A percentile compares a stretch with the other conserved stretches of the same genome.
Evolutionary conservation across 495 filamentous ascomycete genomes (phyloP).

Genomic region (Elasticomyces elasticus): DNA sequence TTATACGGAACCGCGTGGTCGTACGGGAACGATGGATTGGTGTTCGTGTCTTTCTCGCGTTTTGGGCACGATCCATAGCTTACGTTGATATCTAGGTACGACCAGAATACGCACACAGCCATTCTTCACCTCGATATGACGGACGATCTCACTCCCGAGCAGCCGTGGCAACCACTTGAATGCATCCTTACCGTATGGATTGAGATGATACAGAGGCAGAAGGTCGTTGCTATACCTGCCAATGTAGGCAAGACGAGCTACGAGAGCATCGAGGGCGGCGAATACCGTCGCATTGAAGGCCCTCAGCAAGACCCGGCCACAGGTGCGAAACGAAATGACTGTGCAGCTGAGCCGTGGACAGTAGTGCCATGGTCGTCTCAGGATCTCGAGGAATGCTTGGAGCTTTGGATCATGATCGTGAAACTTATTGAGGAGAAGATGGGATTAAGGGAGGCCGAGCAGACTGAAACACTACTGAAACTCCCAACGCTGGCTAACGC

Average conservation of each 20-base stretch:
- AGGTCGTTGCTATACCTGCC: not conserved
- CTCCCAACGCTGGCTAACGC: not conserved
- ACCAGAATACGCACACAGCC: not conserved
- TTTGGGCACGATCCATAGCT: not conserved
- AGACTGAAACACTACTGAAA: not conserved
- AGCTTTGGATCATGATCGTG: slow-evolving; percentile 2
- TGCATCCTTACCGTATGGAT: slow-evolving; percentile 5
- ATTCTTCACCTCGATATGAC: slow-evolving; percentile 1
- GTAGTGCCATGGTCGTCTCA: not conserved
- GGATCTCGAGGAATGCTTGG: slow-evolving; percentile 1
- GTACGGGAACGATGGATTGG: not conserved
- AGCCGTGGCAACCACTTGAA: slow-evolving; percentile 1
- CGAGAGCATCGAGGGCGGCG: not conserved
- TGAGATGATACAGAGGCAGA: not conserved
- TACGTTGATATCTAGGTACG: slow-evolving; percentile 3
- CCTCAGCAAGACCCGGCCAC: not conserved
- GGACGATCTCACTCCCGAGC: not conserved
- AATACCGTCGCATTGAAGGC: not conserved
- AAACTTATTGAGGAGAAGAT: not conserved
- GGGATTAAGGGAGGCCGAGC: not conserved
- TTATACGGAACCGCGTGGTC: not conserved
- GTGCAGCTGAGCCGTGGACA: not conserved
- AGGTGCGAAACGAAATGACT: not conserved
- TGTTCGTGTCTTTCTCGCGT: not conserved
- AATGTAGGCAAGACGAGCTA: not conserved